A percentile compares a stretch with the other conserved stretches of the same genome.
Evolutionary conservation across 2,329 filamentous ascomycete species (phyloP).

Genomic region (Elsinoe ampelina): DNA sequence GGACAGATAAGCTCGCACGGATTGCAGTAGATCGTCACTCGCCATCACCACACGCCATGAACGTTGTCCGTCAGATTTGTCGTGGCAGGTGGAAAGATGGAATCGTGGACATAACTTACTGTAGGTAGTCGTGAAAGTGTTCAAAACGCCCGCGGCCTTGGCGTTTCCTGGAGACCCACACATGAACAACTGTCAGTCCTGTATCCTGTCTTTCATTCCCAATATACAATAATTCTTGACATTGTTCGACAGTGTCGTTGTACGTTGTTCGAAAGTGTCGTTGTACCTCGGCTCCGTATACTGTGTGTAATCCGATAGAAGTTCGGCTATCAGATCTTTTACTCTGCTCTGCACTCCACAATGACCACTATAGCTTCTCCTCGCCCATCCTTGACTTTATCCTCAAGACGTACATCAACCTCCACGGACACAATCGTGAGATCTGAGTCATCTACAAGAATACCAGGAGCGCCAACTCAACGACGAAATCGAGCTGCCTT

Average conservation of each 20-base stretch:
- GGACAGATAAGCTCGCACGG: slow-evolving; percentile 29
- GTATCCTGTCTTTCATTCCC: too few relatives aligned
- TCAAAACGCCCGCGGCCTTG: neutral
- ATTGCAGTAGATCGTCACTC: neutral
- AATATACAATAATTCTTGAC: neutral
- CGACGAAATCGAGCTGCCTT: slow-evolving; percentile 74
- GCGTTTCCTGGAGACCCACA: neutral
- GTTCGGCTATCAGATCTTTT: neutral
- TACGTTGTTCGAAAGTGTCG: too few relatives aligned
- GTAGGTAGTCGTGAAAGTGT: too few relatives aligned
- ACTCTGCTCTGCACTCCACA: slow-evolving; percentile 5
- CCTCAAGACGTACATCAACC: slow-evolving; percentile 64
- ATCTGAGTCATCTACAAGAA: slow-evolving; percentile 33
- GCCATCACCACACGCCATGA: neutral
- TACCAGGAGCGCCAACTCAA: slow-evolving; percentile 36
- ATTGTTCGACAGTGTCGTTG: too few relatives aligned
- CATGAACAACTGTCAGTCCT: neutral
- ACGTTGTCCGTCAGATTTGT: neutral
- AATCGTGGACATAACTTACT: too few relatives aligned
- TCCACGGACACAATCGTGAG: slow-evolving; percentile 47
- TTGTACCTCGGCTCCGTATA: neutral
- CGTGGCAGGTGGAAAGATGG: neutral
- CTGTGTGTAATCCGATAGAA: neutral
- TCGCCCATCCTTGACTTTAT: slow-evolving; percentile 50
- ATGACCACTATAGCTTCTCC: slow-evolving; percentile 55